Base-by-base conservation (phyloP, 2,329 filamentous ascomycete genomes). In the Exophiala aquamarina region DNA sequence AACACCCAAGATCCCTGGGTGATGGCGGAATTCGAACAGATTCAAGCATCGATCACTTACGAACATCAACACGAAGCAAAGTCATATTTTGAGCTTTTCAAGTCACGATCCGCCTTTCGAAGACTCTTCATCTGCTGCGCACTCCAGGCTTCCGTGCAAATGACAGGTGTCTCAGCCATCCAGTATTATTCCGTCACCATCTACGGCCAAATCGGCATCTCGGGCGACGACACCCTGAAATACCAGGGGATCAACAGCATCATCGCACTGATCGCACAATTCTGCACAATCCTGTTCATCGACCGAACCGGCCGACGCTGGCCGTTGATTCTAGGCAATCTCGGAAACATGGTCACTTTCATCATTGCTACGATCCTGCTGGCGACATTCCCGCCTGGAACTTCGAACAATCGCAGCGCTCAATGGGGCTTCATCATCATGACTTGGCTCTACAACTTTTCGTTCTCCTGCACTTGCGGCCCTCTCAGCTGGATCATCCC, bases 401-500 rank as follows among this genome's bases (percentile, higher is more conserved):
- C 65, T 1, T 66, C 65, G 37, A 69, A 73, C 47, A 81, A 81
- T 49, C 67, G 67, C 32, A 70, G 72, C 4, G 84, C 84, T 1
- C 75, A 76, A 5, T 88, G 84, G 83, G 85, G 81, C 1, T 92
- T 91, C 66, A 91, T 91, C 52, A 73, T 79, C 46, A 77, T 82
- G 58, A 91, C 86, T 1, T 91, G 87, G 87, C 63, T 87, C 1
- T 91, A 88, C 74, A 90, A 91, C 68, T 86, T 89, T 70, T 84
- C 76, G 33, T 90, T 89, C 73, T 84, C 77, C 3, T 76, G 77
- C 26, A 85, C 84, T 2, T 87, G 83, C 49, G 86, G 86, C 17
- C 85, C 86, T 0, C 68, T 89, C 1, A 74, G 77, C 15, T 81
- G 77, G 76, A 78, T 79, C 44, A 71, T 75, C 26, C 68, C 66